A percentile compares a stretch with the other conserved stretches of the same genome.
phyloP scores from a whole-genome alignment of 192 early-diverging fungal genomes.

The Linnemannia elongata region DNA sequence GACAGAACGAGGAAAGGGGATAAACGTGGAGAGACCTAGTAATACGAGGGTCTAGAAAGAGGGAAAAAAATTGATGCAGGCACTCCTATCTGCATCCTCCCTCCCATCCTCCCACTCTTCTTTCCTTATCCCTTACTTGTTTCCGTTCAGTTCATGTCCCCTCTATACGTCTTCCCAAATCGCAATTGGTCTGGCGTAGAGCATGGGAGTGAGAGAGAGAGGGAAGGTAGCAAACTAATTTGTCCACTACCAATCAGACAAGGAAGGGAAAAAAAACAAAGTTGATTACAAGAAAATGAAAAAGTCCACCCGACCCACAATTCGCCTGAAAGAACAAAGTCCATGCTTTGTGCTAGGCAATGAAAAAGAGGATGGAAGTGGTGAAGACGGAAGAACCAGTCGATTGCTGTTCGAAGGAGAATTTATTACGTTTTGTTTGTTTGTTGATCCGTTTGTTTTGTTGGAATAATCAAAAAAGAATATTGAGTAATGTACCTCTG shows the following conservation, averaged over 20 bases:
- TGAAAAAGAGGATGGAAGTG: background rate
- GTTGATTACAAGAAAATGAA: background rate
- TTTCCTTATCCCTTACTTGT: background rate
- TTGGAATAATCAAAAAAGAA: background rate
- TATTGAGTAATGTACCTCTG: background rate
- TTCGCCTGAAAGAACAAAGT: background rate
- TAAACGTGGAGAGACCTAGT: background rate
- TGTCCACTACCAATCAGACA: background rate
- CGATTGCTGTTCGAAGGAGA: background rate
- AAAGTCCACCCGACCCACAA: constrained; percentile 3
- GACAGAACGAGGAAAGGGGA: background rate
- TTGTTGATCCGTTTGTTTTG: background rate
- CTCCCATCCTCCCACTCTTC: background rate
- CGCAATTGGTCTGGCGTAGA: background rate
- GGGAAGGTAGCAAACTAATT: background rate
- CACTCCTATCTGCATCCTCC: background rate
- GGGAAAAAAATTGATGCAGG: background rate
- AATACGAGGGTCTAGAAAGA: background rate
- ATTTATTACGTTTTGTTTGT: background rate
- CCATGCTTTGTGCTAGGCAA: too few relatives aligned
- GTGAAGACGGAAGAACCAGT: background rate
- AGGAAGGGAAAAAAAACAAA: background rate
- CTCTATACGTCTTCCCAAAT: background rate
- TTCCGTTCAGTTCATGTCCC: background rate
- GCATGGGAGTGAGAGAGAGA: background rate